Evolutionary conservation across 2,329 filamentous ascomycete species (phyloP).

Genomic region (Cercospora sp.): DNA sequence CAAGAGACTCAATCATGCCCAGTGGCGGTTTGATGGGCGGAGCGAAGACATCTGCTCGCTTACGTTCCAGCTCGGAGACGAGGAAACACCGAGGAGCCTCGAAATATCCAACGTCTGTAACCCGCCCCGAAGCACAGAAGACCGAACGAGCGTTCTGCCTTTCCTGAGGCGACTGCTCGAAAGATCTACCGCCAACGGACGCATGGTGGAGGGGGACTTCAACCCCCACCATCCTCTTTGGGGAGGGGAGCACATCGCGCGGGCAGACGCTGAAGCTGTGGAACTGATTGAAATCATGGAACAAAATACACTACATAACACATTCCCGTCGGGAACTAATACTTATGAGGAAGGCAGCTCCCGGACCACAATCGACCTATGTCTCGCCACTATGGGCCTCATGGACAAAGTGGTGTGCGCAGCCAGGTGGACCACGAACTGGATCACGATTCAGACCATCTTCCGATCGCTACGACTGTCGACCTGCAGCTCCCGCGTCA

Average conservation of each 20-base stretch:
- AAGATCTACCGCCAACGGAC: conserved; percentile 4
- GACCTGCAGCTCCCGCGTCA: background rate
- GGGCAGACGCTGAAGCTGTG: background rate
- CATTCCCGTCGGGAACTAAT: background rate
- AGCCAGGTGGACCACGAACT: conserved; percentile 5
- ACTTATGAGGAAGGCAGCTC: conserved; percentile 5
- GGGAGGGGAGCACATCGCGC: background rate
- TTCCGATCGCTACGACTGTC: background rate
- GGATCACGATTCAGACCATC: conserved; percentile 2
- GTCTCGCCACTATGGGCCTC: background rate
- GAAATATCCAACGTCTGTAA: background rate
- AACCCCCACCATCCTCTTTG: background rate
- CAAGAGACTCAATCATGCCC: background rate
- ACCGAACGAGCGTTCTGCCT: background rate
- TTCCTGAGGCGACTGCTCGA: background rate
- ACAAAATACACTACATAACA: background rate
- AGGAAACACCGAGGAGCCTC: background rate
- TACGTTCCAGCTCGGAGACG: background rate
- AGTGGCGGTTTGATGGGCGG: background rate
- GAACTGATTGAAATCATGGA: conserved; percentile 6
- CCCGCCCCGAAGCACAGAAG: background rate
- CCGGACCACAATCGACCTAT: background rate
- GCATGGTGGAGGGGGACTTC: conserved; percentile 4
- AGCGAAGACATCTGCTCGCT: background rate
- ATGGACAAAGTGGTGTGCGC: background rate